phyloP scores from a whole-genome alignment of 441 rosid genomes.

The Kokia cookei region DNA sequence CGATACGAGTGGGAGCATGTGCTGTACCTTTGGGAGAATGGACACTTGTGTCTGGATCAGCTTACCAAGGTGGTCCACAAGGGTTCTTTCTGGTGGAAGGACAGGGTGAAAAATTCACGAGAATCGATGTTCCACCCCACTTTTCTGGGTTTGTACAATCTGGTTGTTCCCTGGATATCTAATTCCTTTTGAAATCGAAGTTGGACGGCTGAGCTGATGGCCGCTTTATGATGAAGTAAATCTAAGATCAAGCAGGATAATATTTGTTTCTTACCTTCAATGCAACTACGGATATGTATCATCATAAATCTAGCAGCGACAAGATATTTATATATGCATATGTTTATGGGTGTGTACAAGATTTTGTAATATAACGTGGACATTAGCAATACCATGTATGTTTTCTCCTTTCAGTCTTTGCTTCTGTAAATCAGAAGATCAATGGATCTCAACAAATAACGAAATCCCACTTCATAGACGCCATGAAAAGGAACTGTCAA shows the following conservation, averaged over 20 bases:
- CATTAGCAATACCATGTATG: neutral
- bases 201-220: neutral
- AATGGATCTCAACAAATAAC: neutral
- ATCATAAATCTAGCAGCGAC: too few species aligned
- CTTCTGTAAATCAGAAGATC: neutral
- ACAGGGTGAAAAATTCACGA: slow-evolving; percentile 24
- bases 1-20: slow-evolving; percentile 24
- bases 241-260: too few species aligned
- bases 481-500: neutral
- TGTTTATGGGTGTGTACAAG: neutral
- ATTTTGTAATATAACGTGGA: neutral
- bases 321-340: neutral
- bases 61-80: slow-evolving; percentile 31
- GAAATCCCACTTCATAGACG: neutral
- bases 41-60: slow-evolving; percentile 34
- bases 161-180: slow-evolving; percentile 42
- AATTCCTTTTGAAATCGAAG: neutral
- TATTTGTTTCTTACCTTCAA: too few species aligned
- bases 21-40: slow-evolving; percentile 22
- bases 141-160: slow-evolving; percentile 35
- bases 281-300: too few species aligned
- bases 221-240: neutral
- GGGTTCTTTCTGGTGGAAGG: slow-evolving; percentile 25
- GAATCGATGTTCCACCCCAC: slow-evolving; percentile 8
- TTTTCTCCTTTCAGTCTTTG: neutral